Evolutionary conservation across 768 basidiomycete species (phyloP), one percentile per base, ranked within the genome.

Genomic region (Candolleomyces efflorescens): DNA sequence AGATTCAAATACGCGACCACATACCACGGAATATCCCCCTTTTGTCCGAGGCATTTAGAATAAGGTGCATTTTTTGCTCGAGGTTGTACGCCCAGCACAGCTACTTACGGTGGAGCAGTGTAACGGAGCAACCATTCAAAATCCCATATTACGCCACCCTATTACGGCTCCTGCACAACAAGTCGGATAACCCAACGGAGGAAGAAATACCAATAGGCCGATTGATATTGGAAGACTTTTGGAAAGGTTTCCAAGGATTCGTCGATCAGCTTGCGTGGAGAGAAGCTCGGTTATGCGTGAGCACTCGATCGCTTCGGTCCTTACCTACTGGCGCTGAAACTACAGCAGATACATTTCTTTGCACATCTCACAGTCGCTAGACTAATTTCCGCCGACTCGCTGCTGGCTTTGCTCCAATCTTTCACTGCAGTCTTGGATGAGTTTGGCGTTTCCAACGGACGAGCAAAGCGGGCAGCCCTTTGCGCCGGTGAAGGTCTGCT

Each of bases 81-180:
- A 32, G 3, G 3, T 22, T 11, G 27, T 5, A n/a, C 26, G 39
- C n/a, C 26, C 20, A 55, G 5, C 39, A 53, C 26, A 20, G 51
- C 58, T 53, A 18, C 38, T 24, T 70, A 61, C 45, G 18, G 24
- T 44, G 61, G 37, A 27, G 4, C 66, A 94, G 92, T 51, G 84
- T 92, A 53, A 92, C 89, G 0, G 92, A 98, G 72, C 90, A 97
- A 64, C 94, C 95, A 0, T 94, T 85, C 78, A 99, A 98, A 77
- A 89, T 92, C 37, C 89, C 93, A 0, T 90, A 86, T 67, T 94
- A 94, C 71, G 92, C 92, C 12, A 84, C 90, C 11, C 73, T 98
- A 17, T 78, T 97, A 49, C 81, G 86, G 20, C 72, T 85, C 39
- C 75, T 98, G 39, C 80, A 84, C 63, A 80, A 83, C 64, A 76